Evolutionary conservation across 2,329 filamentous ascomycete genomes (phyloP), one percentile per base, ranked within the genome.

Genomic region (Gyromitra esculenta): DNA sequence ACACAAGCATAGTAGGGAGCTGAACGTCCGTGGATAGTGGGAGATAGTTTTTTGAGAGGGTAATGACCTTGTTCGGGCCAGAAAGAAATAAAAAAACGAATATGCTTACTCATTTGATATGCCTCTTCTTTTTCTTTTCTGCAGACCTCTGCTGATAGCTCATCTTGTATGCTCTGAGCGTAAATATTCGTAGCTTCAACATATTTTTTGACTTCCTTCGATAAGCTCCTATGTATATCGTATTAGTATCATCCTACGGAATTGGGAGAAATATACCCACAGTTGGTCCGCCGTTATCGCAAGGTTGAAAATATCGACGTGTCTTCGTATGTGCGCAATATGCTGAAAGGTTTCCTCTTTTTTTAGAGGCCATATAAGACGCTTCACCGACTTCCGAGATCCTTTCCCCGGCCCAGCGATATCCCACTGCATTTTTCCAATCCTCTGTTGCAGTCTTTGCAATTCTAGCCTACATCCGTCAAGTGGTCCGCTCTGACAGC

Each of bases 281-380:
- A 67, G 15, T 5, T 59, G 65, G 9, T 21, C 52, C 11, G 1
- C 25, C 5, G 4, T 11, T 2, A 68, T 8, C 35, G 39, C 48
- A 48, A 68, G 13, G 11, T 25, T 37, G 9, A 68, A 59, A 35
- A 56, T 5, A 2, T 5, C 4, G 7, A 9, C n/a, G 7, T 31
- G 18, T 18, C 65, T 48, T 57, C 57, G 45, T 43, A 67, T 6
- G 7, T 5, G 31, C 41, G n/a, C 35, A 9, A 68, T 68, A 6
- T 59, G 21, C 41, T 59, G 18, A 1, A 45, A 21, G 5, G 41
- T 68, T 25, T 68, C 52, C 52, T n/a, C 45, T 45, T 41, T 39
- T 9, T 43, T 59, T 2, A 68, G 15, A 2, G 21, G 35, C 65
- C 52, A 68, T 41, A 9, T 56, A 15, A 68, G 15, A 5, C 37